phyloP scores from a whole-genome alignment of 148 eudicot species.

The Persicaria tinctoria region DNA sequence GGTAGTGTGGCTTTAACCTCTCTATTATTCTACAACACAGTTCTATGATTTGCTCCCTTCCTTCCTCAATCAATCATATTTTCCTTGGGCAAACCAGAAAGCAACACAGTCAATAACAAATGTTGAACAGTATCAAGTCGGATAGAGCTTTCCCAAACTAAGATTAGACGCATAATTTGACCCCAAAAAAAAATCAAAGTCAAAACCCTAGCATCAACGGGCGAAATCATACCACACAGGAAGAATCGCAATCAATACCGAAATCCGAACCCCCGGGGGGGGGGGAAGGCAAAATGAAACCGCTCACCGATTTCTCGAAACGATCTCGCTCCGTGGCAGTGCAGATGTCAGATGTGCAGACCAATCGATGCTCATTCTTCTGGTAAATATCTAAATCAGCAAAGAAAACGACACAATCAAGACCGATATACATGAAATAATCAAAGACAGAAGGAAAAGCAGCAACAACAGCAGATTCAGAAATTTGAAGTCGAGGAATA shows the following conservation, averaged over 20 bases:
- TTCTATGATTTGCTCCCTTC: neutral
- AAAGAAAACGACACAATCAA: neutral
- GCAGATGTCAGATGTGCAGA: constrained; percentile 76
- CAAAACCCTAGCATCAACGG: no score
- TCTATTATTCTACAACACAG: neutral
- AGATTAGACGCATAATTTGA: neutral
- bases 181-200: neutral
- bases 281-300: neutral
- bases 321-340: constrained; percentile 90
- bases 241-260: no score
- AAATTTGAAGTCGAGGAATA: no score
- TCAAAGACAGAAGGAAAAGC: neutral
- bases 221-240: no score
- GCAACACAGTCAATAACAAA: neutral
- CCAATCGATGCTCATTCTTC: constrained; percentile 89
- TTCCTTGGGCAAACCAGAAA: neutral
- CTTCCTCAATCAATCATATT: neutral
- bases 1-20: no score
- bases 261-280: no score
- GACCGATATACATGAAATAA: neutral
- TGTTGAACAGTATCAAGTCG: neutral
- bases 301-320: constrained; percentile 67
- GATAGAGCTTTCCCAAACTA: neutral
- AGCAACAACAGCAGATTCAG: no score
- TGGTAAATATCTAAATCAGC: constrained; percentile 61